These are phyloP conservation scores for Fusarium temperatum DNA, from an alignment of 2,329 filamentous ascomycete genomes.

Conservation along the genomic window DNA sequence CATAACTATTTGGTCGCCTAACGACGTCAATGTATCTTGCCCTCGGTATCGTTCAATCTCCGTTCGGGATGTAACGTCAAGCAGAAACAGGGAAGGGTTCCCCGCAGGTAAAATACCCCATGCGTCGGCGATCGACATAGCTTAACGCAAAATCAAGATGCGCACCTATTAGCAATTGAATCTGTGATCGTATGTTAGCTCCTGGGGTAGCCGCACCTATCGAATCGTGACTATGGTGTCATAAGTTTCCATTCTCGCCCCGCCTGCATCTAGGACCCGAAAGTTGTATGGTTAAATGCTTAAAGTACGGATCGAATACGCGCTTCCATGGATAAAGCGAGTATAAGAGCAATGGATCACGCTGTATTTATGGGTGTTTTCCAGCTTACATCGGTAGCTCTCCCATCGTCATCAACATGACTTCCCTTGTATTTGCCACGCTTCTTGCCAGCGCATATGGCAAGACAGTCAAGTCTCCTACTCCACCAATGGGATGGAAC, in stretches of 20 bases:
- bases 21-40: too few species aligned
- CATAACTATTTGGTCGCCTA: neutral
- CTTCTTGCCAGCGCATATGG: slow-evolving; percentile 9
- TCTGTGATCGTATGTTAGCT: neutral
- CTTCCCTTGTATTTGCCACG: neutral
- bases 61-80: neutral
- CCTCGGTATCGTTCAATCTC: neutral
- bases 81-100: neutral
- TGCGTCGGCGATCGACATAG: neutral
- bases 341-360: neutral
- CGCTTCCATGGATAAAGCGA: neutral
- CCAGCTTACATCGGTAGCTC: neutral
- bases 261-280: neutral
- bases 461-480: slow-evolving; percentile 38
- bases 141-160: neutral
- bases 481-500: slow-evolving; percentile 64
- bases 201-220: neutral
- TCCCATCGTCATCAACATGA: neutral
- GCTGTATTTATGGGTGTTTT: accelerated
- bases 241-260: neutral
- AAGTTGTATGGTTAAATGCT: neutral
- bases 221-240: neutral
- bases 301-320: neutral
- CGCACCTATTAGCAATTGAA: neutral
- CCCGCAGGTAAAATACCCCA: neutral